phyloP scores from a whole-genome alignment of 2,329 filamentous ascomycete species.

The Botryosphaeria dothidea region DNA sequence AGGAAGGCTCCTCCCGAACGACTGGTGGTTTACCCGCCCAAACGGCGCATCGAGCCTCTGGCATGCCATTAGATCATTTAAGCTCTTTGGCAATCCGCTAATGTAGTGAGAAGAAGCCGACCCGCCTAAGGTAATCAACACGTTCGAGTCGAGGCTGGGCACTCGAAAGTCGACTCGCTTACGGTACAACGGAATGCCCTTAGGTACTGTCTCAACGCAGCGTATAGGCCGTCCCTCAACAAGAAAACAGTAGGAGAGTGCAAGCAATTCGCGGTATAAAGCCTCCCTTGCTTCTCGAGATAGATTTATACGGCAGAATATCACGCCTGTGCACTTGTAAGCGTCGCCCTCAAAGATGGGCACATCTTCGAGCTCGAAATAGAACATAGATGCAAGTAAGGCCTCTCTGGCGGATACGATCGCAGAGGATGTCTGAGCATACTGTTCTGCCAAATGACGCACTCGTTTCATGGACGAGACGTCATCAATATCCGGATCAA shows the following conservation, averaged over 20 bases:
- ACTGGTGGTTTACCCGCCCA: constrained; percentile 18
- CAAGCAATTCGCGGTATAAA: not conserved
- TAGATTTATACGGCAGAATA: constrained; percentile 1
- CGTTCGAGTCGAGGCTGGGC: not conserved
- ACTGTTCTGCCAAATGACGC: not conserved
- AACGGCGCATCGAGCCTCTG: constrained; percentile 23
- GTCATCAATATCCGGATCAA: constrained; percentile 20
- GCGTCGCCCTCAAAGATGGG: not conserved
- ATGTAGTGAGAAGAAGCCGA: constrained; percentile 21
- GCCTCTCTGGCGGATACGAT: too few species aligned
- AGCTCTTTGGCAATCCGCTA: constrained; percentile 22
- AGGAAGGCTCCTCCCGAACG: constrained; percentile 19
- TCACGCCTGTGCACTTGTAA: constrained; percentile 20
- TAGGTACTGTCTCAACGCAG: constrained; percentile 20
- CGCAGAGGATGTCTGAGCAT: too few species aligned
- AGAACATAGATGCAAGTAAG: too few species aligned
- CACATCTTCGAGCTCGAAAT: too few species aligned
- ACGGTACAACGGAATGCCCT: constrained; percentile 18
- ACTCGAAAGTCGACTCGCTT: constrained; percentile 19
- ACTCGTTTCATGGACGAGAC: not conserved
- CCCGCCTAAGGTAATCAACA: constrained; percentile 5
- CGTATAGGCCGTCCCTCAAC: constrained; percentile 19
- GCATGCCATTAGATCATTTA: constrained; percentile 14
- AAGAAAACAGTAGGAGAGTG: constrained; percentile 22
- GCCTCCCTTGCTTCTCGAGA: not conserved